Percentiles rank a stretch among this genome's conserved stretches.
Conservation (phyloP, 2,329 filamentous ascomycete genomes). For the Colletotrichum destructivum region DNA sequence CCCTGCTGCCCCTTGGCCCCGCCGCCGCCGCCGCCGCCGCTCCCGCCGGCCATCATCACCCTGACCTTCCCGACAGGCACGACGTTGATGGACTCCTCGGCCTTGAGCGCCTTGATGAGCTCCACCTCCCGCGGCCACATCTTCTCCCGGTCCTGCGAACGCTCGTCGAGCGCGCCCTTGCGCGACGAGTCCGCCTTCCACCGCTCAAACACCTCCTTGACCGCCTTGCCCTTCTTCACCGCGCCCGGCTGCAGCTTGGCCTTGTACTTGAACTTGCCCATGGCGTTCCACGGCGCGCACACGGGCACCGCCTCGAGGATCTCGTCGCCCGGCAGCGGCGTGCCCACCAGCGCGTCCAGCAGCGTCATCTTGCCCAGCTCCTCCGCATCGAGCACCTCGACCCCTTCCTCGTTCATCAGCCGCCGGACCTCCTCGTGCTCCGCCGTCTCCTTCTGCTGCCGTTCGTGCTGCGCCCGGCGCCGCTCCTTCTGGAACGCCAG, state of each 20-base stretch:
- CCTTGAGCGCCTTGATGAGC: constrained; percentile 83
- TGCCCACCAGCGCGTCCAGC: constrained; percentile 83
- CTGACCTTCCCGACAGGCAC: constrained; percentile 86
- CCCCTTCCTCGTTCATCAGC: constrained; percentile 71
- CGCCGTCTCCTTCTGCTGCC: constrained; percentile 81
- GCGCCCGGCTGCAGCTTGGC: constrained; percentile 92
- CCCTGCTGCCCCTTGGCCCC: constrained; percentile 53
- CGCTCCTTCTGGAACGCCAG: constrained; percentile 80
- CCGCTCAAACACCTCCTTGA: constrained; percentile 88
- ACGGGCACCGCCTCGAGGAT: constrained; percentile 77
- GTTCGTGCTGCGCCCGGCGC: constrained; percentile 84
- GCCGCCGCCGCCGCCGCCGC: constrained; percentile 59
- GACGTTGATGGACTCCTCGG: constrained; percentile 84
- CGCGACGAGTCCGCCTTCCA: constrained; percentile 79
- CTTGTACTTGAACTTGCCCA: constrained; percentile 88
- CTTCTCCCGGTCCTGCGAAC: constrained; percentile 75
- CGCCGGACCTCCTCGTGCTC: constrained; percentile 81
- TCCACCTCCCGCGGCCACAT: constrained; percentile 93
- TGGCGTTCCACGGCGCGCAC: constrained; percentile 76
- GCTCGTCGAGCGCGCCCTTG: constrained; percentile 74
- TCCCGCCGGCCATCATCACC: constrained; percentile 80
- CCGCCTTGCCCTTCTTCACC: constrained; percentile 94
- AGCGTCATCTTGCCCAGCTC: constrained; percentile 68
- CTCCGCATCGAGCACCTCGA: constrained; percentile 73
- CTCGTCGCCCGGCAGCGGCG: constrained; percentile 85